phyloP scores from a whole-genome alignment of 1,284 basidiomycete species.

The Puccinia polysora region DNA sequence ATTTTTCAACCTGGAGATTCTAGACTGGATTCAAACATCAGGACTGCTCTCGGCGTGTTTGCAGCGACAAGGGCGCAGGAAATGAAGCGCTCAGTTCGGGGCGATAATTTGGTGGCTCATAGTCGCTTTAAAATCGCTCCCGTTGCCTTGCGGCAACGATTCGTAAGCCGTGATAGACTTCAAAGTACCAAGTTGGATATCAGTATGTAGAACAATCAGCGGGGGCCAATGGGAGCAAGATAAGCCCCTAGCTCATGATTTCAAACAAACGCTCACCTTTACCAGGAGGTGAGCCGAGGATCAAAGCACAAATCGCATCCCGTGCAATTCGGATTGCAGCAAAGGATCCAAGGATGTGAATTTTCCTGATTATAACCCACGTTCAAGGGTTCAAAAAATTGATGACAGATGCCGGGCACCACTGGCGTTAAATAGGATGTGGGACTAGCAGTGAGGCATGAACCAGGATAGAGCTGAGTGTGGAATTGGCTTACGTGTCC shows the following conservation, averaged over 20 bases:
- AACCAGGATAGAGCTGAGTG: neutral
- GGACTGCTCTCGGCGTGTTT: no score
- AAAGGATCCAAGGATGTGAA: conserved; percentile 20
- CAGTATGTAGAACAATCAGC: neutral
- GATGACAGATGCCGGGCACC: no score
- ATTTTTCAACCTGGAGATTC: no score
- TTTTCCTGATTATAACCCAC: neutral
- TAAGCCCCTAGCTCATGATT: no score
- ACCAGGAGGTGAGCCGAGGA: conserved; percentile 22
- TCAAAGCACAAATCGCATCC: conserved; percentile 22
- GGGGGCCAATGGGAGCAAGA: no score
- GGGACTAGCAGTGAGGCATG: no score
- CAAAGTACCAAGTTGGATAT: neutral
- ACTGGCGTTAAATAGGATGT: no score
- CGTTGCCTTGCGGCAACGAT: conserved; percentile 25
- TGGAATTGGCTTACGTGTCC: neutral
- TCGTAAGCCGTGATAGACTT: conserved; percentile 17
- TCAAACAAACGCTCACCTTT: conserved; percentile 7
- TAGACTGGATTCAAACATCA: no score
- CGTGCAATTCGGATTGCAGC: conserved; percentile 13
- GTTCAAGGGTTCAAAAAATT: neutral
- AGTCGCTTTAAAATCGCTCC: conserved; percentile 29
- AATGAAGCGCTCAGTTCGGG: no score
- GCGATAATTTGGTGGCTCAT: no score
- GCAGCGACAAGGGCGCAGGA: no score